A percentile compares a stretch with the other conserved stretches of the same genome.
Conservation (phyloP, 306 rosid species). For the Carpinus fangiana region DNA sequence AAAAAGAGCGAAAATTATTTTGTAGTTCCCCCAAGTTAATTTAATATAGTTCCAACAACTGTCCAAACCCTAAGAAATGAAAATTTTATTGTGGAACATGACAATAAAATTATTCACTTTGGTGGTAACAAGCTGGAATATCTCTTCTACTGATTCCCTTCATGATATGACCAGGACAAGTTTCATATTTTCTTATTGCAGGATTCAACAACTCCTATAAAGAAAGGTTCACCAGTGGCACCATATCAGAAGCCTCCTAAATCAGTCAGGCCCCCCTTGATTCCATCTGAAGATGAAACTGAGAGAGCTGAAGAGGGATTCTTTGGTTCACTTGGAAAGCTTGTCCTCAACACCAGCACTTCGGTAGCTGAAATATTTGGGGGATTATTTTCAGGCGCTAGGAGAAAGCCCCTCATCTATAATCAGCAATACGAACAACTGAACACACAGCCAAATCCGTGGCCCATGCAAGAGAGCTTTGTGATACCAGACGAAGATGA, state of each 20-base stretch:
- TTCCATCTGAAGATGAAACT: constrained; percentile 74
- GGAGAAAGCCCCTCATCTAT: constrained; percentile 63
- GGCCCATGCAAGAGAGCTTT: constrained; percentile 96
- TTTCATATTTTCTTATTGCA: constrained; percentile 26
- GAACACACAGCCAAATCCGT: constrained; percentile 47
- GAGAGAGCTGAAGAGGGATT: constrained; percentile 80
- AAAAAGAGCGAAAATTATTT: not conserved
- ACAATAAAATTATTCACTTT: not conserved
- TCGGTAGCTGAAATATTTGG: constrained; percentile 64
- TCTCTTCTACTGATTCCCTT: not conserved
- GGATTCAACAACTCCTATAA: constrained; percentile 54
- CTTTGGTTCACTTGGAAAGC: constrained; percentile 83
- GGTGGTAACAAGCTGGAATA: not conserved
- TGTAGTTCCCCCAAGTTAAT: not conserved
- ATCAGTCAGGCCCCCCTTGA: constrained; percentile 78
- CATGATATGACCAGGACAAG: not conserved
- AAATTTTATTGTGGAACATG: not conserved
- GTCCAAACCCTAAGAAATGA: not conserved
- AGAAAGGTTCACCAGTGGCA: constrained; percentile 48
- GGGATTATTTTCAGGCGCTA: constrained; percentile 57
- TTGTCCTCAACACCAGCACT: constrained; percentile 67
- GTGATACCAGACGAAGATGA: constrained; percentile 85
- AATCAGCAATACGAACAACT: constrained; percentile 67
- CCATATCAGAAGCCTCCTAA: constrained; percentile 63
- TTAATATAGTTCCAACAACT: not conserved